Evolutionary conservation across 1,284 basidiomycete genomes (phyloP), one percentile per base, ranked within the genome.

Genomic region (Gomphus bonarii): DNA sequence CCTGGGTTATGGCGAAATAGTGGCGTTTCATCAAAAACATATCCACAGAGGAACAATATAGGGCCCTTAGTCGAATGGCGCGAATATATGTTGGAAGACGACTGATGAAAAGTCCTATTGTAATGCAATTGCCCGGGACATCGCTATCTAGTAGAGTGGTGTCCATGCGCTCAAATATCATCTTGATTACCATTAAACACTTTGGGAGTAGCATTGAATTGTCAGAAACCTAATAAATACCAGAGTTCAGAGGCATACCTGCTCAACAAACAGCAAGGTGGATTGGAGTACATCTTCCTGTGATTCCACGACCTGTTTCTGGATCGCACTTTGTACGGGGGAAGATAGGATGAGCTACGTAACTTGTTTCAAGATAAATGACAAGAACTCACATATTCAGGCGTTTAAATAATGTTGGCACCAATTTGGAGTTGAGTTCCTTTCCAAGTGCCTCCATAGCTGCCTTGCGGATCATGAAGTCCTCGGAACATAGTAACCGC

Each of bases 361-460:
- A 9, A 22, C 3, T 22, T 44, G 18, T 44, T 22, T 20, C 20
- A 44, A 10, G 7, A 16, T 22, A 16, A 2, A n/a, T 16, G 18
- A n/a, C 25, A 20, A 14, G 36, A 22, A 2, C 85, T 63, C 67
- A 91, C 88, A 80, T 80, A 54, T 88, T 83, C 57, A 95, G 73
- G 61, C 85, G 81, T 60, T 76, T 80, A 56, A 92, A 75, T 22
- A 94, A 71, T 58, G 76, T 76, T n/a, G 78, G 73, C 62, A 87
- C 85, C 40, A 91, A 69, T 38, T 78, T 75, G 22, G 83, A 81
- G 61, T 84, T 86, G 31, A 93, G 71, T 65, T 95, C 92, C 8
- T 76, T 74, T 3, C 91, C 89, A 7, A 95, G 70, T 0, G 91
- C 89, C 59, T 91, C 88, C 65, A 84, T 80, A 2, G 88, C 85